Percentiles rank a stretch among this genome's conserved stretches.
Evolutionary conservation across 2,329 filamentous ascomycete genomes (phyloP).

Genomic region (Blastomyces parvus): DNA sequence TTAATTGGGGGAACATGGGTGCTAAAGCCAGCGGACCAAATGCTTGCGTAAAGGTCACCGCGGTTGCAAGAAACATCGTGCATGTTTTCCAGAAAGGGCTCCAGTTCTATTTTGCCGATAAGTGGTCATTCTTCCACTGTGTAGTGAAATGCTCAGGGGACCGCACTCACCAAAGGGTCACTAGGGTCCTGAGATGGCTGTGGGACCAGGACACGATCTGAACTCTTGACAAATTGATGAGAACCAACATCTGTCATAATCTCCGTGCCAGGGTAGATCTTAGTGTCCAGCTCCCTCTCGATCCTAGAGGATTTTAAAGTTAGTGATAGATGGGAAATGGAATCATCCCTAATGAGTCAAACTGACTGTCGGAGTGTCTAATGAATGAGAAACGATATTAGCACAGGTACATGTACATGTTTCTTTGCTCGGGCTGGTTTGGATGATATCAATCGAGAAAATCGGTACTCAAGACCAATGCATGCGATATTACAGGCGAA

Average conservation of each 20-base stretch:
- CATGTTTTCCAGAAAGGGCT: conserved; percentile 40
- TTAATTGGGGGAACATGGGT: conserved; percentile 52
- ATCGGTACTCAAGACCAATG: not conserved
- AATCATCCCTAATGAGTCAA: no score
- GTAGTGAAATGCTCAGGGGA: not conserved
- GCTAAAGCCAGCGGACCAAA: conserved; percentile 47
- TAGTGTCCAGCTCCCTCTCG: conserved; percentile 44
- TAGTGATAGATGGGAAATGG: not conserved
- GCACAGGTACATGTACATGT: no score
- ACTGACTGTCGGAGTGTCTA: conserved; percentile 22
- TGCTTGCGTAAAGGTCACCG: conserved; percentile 45
- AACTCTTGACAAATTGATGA: conserved; percentile 52
- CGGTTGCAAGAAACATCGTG: conserved; percentile 39
- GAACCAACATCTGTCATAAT: conserved; percentile 52
- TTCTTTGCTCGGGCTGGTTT: not conserved
- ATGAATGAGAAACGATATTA: not conserved
- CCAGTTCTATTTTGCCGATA: conserved; percentile 35
- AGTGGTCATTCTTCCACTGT: not conserved
- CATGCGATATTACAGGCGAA: not conserved
- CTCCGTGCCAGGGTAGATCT: conserved; percentile 50
- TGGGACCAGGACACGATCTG: conserved; percentile 39
- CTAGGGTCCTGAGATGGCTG: conserved; percentile 41
- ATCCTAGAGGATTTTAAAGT: conserved; percentile 25
- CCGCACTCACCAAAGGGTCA: conserved; percentile 34
- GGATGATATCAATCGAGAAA: not conserved